Base-by-base conservation (phyloP, 106 monocot genomes). In the Posidonia australis region DNA sequence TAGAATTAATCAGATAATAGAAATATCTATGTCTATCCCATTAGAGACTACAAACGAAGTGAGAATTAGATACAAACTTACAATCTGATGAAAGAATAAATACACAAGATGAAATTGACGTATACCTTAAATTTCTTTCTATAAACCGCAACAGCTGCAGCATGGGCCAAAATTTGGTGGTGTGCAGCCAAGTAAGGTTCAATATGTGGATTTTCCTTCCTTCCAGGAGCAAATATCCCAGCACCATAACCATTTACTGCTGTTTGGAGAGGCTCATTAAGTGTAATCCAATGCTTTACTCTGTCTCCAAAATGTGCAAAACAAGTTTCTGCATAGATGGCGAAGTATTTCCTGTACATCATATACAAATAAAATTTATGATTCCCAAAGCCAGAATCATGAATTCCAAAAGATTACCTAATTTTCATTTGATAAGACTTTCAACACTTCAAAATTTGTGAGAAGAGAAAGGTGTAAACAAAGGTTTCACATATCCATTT, bases 251-350 rank as follows among this genome's bases (percentile, higher is more conserved):
- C 90, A 70, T 90, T 90, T 10, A 90, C 72, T 41, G 94, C 73
- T 72, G 94, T 96, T 82, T 96, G 96, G 66, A 96, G 84, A 47
- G 90, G 96, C 64, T 96, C 96, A 81, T 96, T 96, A 41, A 96
- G 71, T 82, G 96, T 96, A 13, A 85, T 81, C 96, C 96, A 96
- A 49, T 80, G 80, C 67, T 96, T 96, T 67, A 96, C 96, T 87
- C 96, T 87, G 60, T 96, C 90, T 22, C 96, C 96, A 75, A 96
- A 96, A 61, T 74, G 72, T 32, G 79, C 80, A 75, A 96, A 96
- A 75, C 96, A 96, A 66, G 82, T 79, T 81, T 96, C 96, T 72
- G 96, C 96, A 81, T 84, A 96, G 32, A 74, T 58, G 57, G 90
- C 84, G 84, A 96, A 96, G 76, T 84, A 84, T 36, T 96, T 76